These are phyloP conservation scores for Physaria fendleri DNA, from an alignment of 345 rosid genomes.

Conservation along the genomic window DNA sequence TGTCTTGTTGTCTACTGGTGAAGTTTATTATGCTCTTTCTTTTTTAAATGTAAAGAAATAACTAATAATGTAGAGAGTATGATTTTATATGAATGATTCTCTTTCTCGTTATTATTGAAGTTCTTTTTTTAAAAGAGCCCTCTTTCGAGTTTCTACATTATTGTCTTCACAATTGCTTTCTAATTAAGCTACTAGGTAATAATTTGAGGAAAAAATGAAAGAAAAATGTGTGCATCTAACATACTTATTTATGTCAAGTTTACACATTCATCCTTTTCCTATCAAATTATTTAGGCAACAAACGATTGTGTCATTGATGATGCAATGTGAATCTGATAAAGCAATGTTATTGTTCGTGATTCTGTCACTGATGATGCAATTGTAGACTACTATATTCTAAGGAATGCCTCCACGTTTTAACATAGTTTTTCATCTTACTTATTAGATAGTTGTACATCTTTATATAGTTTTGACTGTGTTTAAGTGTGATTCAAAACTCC, in stretches of 20 bases:
- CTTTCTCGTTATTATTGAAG: neutral
- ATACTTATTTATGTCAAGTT: neutral
- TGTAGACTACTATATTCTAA: too few relatives aligned
- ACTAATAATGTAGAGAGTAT: conserved; percentile 18
- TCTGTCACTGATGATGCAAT: neutral
- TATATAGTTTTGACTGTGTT: neutral
- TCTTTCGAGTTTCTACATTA: conserved; percentile 2
- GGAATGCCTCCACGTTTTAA: neutral
- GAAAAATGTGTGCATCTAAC: neutral
- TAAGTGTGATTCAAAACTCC: neutral
- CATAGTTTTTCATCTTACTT: neutral
- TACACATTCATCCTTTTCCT: neutral
- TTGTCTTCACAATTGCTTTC: neutral
- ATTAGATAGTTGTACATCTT: neutral
- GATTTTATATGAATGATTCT: conserved; percentile 7
- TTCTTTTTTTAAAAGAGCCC: neutral
- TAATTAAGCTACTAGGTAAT: neutral
- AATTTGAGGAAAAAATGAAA: neutral
- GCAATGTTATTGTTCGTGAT: neutral
- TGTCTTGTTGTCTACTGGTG: conserved; percentile 12
- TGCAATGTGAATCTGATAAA: neutral
- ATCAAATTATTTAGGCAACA: neutral
- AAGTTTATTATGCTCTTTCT: neutral
- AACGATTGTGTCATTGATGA: neutral
- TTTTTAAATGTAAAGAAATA: conserved; percentile 19